Evolutionary conservation across 805 yeast species (phyloP).

Genomic region (Yarrowia divulgata): DNA sequence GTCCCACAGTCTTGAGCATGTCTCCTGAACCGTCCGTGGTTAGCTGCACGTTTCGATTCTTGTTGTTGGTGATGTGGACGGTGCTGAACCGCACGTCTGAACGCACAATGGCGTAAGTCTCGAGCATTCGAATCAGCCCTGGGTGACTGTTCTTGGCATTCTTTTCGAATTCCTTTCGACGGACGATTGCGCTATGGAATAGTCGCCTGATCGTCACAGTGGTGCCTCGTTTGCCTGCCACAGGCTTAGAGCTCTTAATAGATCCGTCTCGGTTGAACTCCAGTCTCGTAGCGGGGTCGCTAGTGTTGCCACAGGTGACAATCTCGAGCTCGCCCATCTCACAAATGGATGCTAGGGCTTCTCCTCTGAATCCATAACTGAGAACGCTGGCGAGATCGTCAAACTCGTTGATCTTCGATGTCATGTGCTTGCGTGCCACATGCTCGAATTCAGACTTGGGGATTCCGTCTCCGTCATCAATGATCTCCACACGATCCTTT

Average conservation of each 20-base stretch:
- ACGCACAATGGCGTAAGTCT: constrained; percentile 69
- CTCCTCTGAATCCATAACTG: constrained; percentile 77
- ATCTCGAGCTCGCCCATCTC: constrained; percentile 58
- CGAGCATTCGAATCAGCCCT: constrained; percentile 68
- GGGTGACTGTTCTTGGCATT: constrained; percentile 74
- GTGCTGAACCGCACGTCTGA: constrained; percentile 66
- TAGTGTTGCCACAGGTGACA: constrained; percentile 54
- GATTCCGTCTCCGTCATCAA: constrained; percentile 80
- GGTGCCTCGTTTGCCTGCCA: constrained; percentile 75
- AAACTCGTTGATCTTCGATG: constrained; percentile 60
- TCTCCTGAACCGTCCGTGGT: constrained; percentile 61
- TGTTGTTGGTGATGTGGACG: constrained; percentile 56
- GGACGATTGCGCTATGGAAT: constrained; percentile 78
- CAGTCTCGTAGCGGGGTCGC: constrained; percentile 66
- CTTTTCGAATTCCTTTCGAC: constrained; percentile 74
- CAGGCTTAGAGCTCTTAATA: constrained; percentile 51
- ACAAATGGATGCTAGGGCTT: constrained; percentile 66
- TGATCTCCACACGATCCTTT: constrained; percentile 69
- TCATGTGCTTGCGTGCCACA: constrained; percentile 59
- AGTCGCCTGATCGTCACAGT: constrained; percentile 62
- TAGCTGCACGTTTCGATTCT: constrained; percentile 62
- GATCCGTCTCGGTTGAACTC: constrained; percentile 64
- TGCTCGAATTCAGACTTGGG: constrained; percentile 55
- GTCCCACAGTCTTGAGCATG: constrained; percentile 65
- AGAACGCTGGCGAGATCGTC: constrained; percentile 52